These are phyloP conservation scores for Peronospora tabacina DNA, from an alignment of 352 stramenopile species.

Conservation along the genomic window DNA sequence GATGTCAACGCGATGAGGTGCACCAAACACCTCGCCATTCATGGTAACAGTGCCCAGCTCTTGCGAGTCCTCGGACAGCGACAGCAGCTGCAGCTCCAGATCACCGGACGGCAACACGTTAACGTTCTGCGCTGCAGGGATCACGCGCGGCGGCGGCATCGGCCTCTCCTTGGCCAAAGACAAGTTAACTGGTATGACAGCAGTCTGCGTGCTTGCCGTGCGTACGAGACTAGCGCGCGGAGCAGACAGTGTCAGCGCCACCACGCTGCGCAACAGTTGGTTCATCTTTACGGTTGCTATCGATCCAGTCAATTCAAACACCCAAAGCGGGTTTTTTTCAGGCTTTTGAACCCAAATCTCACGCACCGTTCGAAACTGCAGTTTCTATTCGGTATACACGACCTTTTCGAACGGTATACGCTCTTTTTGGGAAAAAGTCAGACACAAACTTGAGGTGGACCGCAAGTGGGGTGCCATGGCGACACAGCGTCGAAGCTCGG, in stretches of 20 bases:
- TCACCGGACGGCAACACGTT: conserved; percentile 47
- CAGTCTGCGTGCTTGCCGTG: conserved; percentile 19
- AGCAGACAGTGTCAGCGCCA: conserved; percentile 43
- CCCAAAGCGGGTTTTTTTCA: background rate
- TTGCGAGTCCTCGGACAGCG: conserved; percentile 37
- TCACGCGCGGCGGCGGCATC: conserved; percentile 49
- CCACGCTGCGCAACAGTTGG: conserved; percentile 51
- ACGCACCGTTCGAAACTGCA: background rate
- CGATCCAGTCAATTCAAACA: conserved; percentile 3
- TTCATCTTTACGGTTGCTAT: conserved; percentile 40
- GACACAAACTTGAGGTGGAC: no score
- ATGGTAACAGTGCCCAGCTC: conserved; percentile 46
- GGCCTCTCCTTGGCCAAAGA: conserved; percentile 69
- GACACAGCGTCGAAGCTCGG: conserved; percentile 35
- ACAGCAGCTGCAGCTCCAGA: conserved; percentile 60
- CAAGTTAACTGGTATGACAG: conserved; percentile 50
- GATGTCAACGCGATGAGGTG: conserved; percentile 75
- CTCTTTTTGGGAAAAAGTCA: conserved; percentile 5
- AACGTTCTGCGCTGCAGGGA: conserved; percentile 52
- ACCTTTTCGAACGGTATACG: background rate
- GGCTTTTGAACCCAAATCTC: background rate
- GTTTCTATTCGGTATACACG: background rate
- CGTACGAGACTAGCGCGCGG: conserved; percentile 35
- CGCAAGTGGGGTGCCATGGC: conserved; percentile 11
- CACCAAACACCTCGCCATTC: conserved; percentile 64